Percentiles rank a stretch among this genome's conserved stretches.
Conservation (phyloP, 257 asterid genomes). For the Scutellaria baicalensis region DNA sequence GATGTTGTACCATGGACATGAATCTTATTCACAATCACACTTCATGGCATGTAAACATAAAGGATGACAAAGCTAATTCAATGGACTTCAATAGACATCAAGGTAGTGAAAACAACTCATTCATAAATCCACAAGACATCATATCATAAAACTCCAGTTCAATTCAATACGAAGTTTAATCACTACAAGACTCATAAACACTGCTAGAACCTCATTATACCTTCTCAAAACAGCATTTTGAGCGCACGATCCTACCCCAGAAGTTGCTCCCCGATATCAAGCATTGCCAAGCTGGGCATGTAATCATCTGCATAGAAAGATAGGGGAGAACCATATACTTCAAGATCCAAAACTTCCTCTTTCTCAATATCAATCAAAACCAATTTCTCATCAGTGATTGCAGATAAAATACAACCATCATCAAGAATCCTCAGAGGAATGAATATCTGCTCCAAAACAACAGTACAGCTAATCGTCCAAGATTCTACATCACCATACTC, state of each 20-base stretch:
- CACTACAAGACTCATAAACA: background rate
- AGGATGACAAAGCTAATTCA: too few relatives aligned
- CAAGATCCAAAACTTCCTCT: constrained; percentile 11
- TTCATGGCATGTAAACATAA: too few relatives aligned
- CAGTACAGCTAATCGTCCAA: constrained; percentile 15
- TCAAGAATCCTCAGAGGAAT: constrained; percentile 24
- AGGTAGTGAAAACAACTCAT: too few relatives aligned
- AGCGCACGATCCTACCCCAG: background rate
- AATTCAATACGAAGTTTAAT: background rate
- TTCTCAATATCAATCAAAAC: constrained; percentile 22
- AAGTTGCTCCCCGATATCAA: constrained; percentile 6
- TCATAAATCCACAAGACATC: background rate
- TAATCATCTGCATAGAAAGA: constrained; percentile 18
- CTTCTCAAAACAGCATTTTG: background rate
- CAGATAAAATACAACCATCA: constrained; percentile 14
- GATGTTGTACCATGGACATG: too few relatives aligned
- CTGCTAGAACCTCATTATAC: background rate
- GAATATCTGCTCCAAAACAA: constrained; percentile 7
- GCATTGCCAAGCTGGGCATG: constrained; percentile 30
- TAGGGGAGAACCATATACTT: constrained; percentile 21
- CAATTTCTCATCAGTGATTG: constrained; percentile 17
- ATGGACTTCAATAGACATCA: too few relatives aligned
- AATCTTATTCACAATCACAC: too few relatives aligned
- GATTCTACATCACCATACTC: constrained; percentile 26
- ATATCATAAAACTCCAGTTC: background rate